Evolutionary conservation across 2,329 filamentous ascomycete species (phyloP), one percentile per base, ranked within the genome.

Genomic region (Aspergillus ibericus): DNA sequence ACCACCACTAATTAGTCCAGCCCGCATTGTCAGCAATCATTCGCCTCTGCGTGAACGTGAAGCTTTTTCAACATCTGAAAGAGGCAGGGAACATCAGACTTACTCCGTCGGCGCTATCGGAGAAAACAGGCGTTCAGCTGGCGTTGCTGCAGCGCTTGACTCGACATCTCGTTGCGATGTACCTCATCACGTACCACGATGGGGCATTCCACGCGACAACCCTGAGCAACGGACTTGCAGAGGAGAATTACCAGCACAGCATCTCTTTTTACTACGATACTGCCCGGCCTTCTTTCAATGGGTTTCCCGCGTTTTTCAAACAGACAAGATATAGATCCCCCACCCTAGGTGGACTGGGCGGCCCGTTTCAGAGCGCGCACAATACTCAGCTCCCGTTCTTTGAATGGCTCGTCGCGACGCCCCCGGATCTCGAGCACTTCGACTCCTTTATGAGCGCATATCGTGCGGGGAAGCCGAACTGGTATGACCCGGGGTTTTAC

Each of bases 161-260:
- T n/a, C 72, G 71, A 52, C 76, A 78, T 48, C 69, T 78, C 1
- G 70, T 72, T 5, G 72, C 75, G 2, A 78, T 76, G 71, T 70
- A 77, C 47, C 47, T 77, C 3, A 57, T 77, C 27, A 63, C 63
- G 9, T 66, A 56, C 59, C 46, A 55, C 16, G 9, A 65, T 9
- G 64, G 66, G 9, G 67, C 50, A 1, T 76, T 75, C 54, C 55
- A 62, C 15, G 65, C 65, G 10, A 75, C 74, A 0, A 49, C 53
- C 0, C 55, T 77, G 5, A 75, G 72, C 53, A 65, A 76, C 35
- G 65, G 68, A 8, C 66, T 77, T 16, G 69, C 74, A 2, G 72
- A 69, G n/a, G 60, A 71, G 1, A 70, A 67, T 15, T 77, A 75
- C 52, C 68, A 74, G 22, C 66, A 75, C 48, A 73, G 73, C 13